Evolutionary conservation across 345 rosid species (phyloP), one percentile per base, ranked within the genome.

Genomic region (Gossypium ekmanianum): DNA sequence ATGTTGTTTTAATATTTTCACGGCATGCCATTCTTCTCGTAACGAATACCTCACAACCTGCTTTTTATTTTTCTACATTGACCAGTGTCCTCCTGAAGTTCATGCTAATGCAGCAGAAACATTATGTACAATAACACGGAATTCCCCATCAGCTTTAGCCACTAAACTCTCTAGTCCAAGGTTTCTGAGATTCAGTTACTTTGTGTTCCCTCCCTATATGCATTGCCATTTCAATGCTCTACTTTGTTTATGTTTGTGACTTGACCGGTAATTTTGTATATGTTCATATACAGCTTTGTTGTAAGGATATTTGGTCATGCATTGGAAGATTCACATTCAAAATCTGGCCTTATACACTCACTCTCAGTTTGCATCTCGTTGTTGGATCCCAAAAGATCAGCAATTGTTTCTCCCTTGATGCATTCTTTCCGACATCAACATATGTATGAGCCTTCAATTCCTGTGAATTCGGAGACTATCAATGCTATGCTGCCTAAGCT

Each of bases 91-190:
- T 67, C 89, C 98, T 26, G 99, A 90, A 81, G 98, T 93, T 81
- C 97, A 96, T 72, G 92, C 97, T 73, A 96, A 96, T 82, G 91
- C 97, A 17, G 95, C 99, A 68, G 98, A 96, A 84, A 92, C 97
- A 55, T 80, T 96, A 59, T 90, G 97, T 84, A 94, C 97, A 72
- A 96, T 96, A 75, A 89, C 97, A 70, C 90, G 94, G 77, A 96
- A 86, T 84, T 84, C 94, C 63, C 97, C 97, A 22, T 92, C 99
- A 14, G 97, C 97, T 75, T 77, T 96, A 83, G 97, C 99, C 73
- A 81, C 91, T 29, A 90, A 92, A 80, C 97, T 96, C 73, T 87
- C 97, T 12, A 92, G 94, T 84, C 87, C 92, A 76, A 85, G 98
- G 99, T 93, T 75, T 85, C 86, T 73, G 39, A 41, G 56, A 51